phyloP scores from a whole-genome alignment of 2,329 filamentous ascomycete genomes.

The Sclerotinia sclerotiorum region DNA sequence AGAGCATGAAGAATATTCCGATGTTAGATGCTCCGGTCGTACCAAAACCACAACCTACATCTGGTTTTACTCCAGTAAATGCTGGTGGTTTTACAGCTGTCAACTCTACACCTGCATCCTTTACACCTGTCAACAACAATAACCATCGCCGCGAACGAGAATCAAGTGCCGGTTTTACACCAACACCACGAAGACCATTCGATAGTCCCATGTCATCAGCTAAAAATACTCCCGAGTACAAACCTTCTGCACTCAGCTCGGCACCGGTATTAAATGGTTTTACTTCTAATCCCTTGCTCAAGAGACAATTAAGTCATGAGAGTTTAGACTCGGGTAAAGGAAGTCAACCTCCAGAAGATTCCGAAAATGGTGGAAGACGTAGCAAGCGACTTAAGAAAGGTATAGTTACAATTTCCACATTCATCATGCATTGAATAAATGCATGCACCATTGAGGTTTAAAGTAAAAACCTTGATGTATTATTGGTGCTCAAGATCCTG shows the following conservation, averaged over 20 bases:
- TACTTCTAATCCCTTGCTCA: constrained; percentile 57
- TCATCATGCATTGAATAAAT: constrained; percentile 15
- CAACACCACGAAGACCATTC: constrained; percentile 50
- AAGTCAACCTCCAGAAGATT: constrained; percentile 44
- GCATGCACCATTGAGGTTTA: constrained; percentile 17
- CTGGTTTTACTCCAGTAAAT: constrained; percentile 46
- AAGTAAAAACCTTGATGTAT: constrained; percentile 24
- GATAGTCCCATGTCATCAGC: constrained; percentile 63
- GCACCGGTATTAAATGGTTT: constrained; percentile 53
- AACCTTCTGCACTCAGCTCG: constrained; percentile 53
- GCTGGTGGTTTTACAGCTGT: constrained; percentile 63
- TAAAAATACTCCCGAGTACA: constrained; percentile 65
- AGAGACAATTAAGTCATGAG: constrained; percentile 71
- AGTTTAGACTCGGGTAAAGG: constrained; percentile 42
- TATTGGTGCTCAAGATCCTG: constrained; percentile 33
- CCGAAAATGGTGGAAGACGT: constrained; percentile 69
- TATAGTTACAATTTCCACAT: constrained; percentile 44
- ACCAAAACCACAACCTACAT: constrained; percentile 33
- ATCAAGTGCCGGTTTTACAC: constrained; percentile 56
- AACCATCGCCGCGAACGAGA: constrained; percentile 47
- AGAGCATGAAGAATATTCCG: constrained; percentile 41
- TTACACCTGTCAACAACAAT: constrained; percentile 52
- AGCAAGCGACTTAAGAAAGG: constrained; percentile 93
- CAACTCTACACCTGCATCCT: constrained; percentile 55
- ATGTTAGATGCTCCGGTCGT: constrained; percentile 38